Evolutionary conservation across 352 stramenopile genomes (phyloP).

Genomic region (Pythium aristosporum): DNA sequence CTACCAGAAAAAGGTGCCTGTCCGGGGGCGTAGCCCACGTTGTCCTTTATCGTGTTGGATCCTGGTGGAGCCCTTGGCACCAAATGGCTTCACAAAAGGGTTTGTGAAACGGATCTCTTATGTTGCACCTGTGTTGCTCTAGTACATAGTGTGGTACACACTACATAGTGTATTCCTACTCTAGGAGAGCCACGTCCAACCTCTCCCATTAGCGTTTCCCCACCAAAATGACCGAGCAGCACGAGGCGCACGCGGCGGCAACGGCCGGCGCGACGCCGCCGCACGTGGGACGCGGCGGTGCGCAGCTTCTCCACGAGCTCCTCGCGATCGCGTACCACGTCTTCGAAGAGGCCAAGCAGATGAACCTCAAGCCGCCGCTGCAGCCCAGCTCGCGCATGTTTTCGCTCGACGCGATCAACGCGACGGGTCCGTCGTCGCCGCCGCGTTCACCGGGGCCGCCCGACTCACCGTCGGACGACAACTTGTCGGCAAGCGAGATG

Average conservation of each 20-base stretch:
- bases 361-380: constrained; percentile 82
- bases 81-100: constrained; percentile 16
- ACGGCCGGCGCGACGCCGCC: neutral
- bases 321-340: constrained; percentile 76
- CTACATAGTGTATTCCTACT: neutral
- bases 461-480: constrained; percentile 51
- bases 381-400: constrained; percentile 80
- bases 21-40: no score
- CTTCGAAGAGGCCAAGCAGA: constrained; percentile 79
- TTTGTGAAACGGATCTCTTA: constrained; percentile 22
- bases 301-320: constrained; percentile 65
- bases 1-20: no score
- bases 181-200: neutral
- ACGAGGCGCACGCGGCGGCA: neutral
- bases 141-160: neutral
- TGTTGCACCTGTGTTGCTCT: constrained; percentile 7
- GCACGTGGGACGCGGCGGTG: constrained; percentile 30
- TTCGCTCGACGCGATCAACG: constrained; percentile 44
- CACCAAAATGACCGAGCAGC: constrained; percentile 32
- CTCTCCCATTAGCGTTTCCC: neutral
- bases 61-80: neutral
- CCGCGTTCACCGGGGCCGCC: constrained; percentile 31
- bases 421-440: constrained; percentile 19
- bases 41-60: no score
- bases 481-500: constrained; percentile 30